phyloP scores from a whole-genome alignment of 441 rosid species.

The Arabidopsis hybrid region DNA sequence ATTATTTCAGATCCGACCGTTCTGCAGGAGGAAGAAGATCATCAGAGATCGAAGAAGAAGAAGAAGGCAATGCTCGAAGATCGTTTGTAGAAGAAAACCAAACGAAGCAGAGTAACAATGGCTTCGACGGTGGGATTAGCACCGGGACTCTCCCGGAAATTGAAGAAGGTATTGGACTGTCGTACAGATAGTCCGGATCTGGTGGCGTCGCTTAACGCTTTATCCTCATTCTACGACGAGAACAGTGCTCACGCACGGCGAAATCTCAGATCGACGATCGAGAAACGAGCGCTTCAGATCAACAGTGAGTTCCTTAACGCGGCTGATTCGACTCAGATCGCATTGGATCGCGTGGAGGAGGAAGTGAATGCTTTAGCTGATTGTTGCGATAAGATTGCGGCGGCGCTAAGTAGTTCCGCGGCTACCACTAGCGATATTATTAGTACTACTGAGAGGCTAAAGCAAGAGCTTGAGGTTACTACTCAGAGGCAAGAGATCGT shows the following conservation, averaged over 20 bases:
- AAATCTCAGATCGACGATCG: constrained; percentile 96
- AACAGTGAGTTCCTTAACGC: constrained; percentile 84
- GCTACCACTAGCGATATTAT: constrained; percentile 90
- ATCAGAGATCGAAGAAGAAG: constrained; percentile 37
- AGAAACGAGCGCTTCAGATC: constrained; percentile 91
- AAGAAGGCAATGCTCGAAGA: constrained; percentile 16
- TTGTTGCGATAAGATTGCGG: constrained; percentile 94
- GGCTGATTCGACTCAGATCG: constrained; percentile 76
- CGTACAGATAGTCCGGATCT: constrained; percentile 91
- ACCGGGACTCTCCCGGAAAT: constrained; percentile 92
- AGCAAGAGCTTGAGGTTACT: constrained; percentile 87
- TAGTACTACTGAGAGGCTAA: constrained; percentile 88
- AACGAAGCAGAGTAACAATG: constrained; percentile 43
- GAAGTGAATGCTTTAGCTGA: constrained; percentile 91
- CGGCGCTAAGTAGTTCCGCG: constrained; percentile 85
- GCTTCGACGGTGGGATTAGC: constrained; percentile 75
- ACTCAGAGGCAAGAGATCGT: constrained; percentile 94
- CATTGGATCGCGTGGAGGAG: constrained; percentile 92
- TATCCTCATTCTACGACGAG: constrained; percentile 83
- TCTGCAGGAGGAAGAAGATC: not conserved
- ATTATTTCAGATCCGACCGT: constrained; percentile 30
- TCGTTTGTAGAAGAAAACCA: constrained; percentile 28
- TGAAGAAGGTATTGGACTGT: constrained; percentile 92
- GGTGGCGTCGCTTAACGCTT: constrained; percentile 79
- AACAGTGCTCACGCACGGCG: constrained; percentile 95